Evolutionary conservation across 2,329 filamentous ascomycete species (phyloP).

Genomic region (Albifimbria verrucaria): DNA sequence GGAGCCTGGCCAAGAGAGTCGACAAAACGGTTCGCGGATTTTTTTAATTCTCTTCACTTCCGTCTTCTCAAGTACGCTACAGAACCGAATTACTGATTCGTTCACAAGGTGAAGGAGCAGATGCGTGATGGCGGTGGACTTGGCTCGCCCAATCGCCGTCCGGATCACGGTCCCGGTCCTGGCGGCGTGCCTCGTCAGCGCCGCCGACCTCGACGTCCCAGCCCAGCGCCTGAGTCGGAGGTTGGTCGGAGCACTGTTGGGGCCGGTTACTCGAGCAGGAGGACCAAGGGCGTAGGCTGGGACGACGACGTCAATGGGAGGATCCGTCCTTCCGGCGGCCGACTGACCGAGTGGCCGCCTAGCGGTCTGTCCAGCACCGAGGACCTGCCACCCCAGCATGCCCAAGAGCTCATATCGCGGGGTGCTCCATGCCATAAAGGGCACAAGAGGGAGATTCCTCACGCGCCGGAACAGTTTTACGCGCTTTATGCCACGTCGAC

Average conservation of each 20-base stretch:
- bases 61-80: too few species aligned
- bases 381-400: conserved; percentile 50
- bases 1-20: conserved; percentile 33
- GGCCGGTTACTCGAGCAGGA: not conserved
- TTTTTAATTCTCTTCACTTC: not conserved
- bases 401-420: conserved; percentile 54
- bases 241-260: conserved; percentile 2
- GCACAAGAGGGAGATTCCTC: conserved; percentile 49
- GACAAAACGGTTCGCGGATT: conserved; percentile 6
- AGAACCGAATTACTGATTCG: too few species aligned
- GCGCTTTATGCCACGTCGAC: conserved; percentile 48
- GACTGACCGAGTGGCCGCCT: conserved; percentile 56
- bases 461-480: conserved; percentile 54
- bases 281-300: conserved; percentile 11
- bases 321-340: conserved; percentile 21
- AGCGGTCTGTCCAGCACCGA: conserved; percentile 44
- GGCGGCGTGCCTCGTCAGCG: conserved; percentile 24
- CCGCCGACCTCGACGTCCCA: conserved; percentile 39
- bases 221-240: conserved; percentile 21
- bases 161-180: not conserved
- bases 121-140: conserved; percentile 1
- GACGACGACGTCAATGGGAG: conserved; percentile 6
- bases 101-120: not conserved
- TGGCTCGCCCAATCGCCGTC: conserved; percentile 1
- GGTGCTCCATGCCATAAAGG: conserved; percentile 57